Conservation (phyloP, 2,329 filamentous ascomycete species). For the Colletotrichum sp. region DNA sequence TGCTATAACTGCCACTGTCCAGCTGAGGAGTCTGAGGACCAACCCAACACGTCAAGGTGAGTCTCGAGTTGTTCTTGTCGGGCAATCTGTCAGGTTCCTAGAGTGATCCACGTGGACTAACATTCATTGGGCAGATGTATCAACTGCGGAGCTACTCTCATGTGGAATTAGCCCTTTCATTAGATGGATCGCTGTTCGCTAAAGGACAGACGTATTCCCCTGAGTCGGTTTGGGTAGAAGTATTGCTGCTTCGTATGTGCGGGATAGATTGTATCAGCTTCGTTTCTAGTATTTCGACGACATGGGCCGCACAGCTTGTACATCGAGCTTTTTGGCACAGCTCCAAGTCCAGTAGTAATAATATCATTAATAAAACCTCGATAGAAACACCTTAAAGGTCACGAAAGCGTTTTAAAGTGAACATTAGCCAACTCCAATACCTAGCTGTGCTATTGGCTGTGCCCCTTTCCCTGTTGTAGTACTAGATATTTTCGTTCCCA, state of each 20-base stretch:
- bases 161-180: no score
- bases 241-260: neutral
- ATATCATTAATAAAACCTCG: neutral
- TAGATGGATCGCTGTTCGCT: no score
- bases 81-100: no score
- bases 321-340: neutral
- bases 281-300: neutral
- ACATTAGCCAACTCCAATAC: neutral
- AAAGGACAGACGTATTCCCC: neutral
- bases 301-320: neutral
- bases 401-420: neutral
- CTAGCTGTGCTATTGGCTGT: no score
- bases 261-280: neutral
- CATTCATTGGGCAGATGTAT: no score
- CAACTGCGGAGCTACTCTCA: no score
- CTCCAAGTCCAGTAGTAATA: neutral
- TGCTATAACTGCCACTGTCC: neutral
- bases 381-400: neutral
- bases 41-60: fast-evolving
- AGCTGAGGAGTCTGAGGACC: neutral
- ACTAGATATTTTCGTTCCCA: neutral
- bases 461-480: no score
- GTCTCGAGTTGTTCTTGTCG: neutral
- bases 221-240: neutral
- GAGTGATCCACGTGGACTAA: no score